Conservation (phyloP, 2,329 filamentous ascomycete genomes). For the Xylaria sp. region DNA sequence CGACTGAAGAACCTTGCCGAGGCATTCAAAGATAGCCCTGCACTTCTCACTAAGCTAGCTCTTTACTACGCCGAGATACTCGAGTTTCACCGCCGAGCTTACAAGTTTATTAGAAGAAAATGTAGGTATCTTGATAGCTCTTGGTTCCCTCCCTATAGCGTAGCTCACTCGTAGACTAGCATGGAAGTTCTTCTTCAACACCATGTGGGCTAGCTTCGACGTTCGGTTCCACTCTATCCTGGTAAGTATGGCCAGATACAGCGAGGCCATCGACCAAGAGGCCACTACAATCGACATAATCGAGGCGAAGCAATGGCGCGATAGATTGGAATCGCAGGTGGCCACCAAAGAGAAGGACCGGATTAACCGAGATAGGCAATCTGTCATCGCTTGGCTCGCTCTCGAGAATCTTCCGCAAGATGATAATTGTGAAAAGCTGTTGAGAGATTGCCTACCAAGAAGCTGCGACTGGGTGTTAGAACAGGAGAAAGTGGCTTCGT, state of each 20-base stretch:
- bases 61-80: slow-evolving; percentile 11
- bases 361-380: background rate
- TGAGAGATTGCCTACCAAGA: slow-evolving; percentile 6
- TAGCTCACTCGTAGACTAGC: background rate
- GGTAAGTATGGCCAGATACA: background rate
- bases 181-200: slow-evolving; percentile 11
- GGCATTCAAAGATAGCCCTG: background rate
- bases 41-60: slow-evolving; percentile 2
- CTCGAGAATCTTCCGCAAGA: slow-evolving; percentile 4
- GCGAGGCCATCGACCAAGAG: slow-evolving; percentile 1
- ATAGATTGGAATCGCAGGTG: slow-evolving; percentile 1
- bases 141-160: background rate
- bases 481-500: slow-evolving; percentile 4
- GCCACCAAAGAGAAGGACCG: slow-evolving; percentile 2
- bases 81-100: slow-evolving; percentile 9
- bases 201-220: slow-evolving; percentile 6
- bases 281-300: slow-evolving; percentile 6
- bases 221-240: slow-evolving; percentile 11
- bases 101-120: slow-evolving; percentile 8
- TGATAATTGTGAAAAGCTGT: slow-evolving; percentile 5
- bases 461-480: slow-evolving; percentile 13
- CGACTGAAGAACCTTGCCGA: background rate
- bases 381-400: slow-evolving; percentile 7
- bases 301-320: slow-evolving; percentile 10
- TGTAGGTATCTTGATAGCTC: background rate